phyloP scores from a whole-genome alignment of 1,284 basidiomycete genomes.

The Ceratobasidium sp. region DNA sequence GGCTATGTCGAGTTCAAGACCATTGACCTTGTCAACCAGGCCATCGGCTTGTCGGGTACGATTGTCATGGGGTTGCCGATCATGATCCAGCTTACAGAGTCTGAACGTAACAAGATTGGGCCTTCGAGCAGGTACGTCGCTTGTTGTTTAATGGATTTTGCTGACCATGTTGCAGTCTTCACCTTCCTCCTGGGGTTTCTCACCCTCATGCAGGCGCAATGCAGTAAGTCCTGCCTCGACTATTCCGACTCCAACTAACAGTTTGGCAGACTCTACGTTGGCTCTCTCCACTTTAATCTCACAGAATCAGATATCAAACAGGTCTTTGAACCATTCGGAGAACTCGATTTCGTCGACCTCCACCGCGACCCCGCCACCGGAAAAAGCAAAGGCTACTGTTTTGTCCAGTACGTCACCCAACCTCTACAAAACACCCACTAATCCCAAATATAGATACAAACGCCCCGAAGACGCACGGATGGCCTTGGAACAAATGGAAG shows the following conservation, averaged over 20 bases:
- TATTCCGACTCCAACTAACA: constrained; percentile 44
- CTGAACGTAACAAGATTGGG: constrained; percentile 84
- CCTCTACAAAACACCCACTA: neutral
- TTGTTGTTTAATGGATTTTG: constrained; percentile 46
- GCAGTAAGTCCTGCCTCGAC: constrained; percentile 61
- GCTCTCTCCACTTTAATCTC: constrained; percentile 95
- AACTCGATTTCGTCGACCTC: constrained; percentile 97
- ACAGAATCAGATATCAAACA: constrained; percentile 95
- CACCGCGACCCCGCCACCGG: constrained; percentile 93
- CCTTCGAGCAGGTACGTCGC: constrained; percentile 81
- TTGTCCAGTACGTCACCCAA: constrained; percentile 80
- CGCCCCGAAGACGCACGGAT: constrained; percentile 90
- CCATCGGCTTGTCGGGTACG: constrained; percentile 87
- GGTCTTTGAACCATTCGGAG: constrained; percentile 98
- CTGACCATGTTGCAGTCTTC: constrained; percentile 57
- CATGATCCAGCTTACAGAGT: constrained; percentile 93
- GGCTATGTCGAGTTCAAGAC: constrained; percentile 96
- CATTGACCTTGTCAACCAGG: constrained; percentile 89
- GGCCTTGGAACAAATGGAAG: constrained; percentile 98
- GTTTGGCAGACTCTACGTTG: constrained; percentile 85
- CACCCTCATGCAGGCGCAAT: constrained; percentile 73
- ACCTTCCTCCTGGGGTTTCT: constrained; percentile 76
- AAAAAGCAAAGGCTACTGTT: constrained; percentile 96
- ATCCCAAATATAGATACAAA: constrained; percentile 72
- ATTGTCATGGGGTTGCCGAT: constrained; percentile 98